Base-by-base conservation (phyloP, 1,284 basidiomycete genomes). In the Ceratobasidium sp. region DNA sequence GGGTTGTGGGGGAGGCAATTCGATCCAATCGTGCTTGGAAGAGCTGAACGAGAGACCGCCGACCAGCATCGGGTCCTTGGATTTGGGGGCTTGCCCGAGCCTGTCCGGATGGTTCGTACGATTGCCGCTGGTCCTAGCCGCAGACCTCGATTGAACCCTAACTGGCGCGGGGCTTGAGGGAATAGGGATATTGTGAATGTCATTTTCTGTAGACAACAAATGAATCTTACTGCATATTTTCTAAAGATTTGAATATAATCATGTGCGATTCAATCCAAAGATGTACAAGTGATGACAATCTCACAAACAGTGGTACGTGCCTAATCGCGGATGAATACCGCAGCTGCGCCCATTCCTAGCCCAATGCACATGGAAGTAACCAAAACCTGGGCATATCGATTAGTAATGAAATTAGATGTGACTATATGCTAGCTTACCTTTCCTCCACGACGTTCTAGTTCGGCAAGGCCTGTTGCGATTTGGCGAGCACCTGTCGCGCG, bases 401-500 rank as follows among this genome's bases (percentile, higher is more conserved):
- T 4, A 51, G 55, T 49, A 67, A 33, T 15, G 26, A 6, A n/a
- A 6, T 12, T 18, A 56, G 33, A 23, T 9, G 12, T 67, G 39
- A n/a, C 18, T 77, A 40, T 42, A 53, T 58, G 49, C 68, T 3
- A 44, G 23, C 85, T 69, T 78, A 95, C 92, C 90, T 95, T 95
- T 81, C 92, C 92, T 71, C 92, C 89, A 79, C 94, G 89, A 79
- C 95, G 89, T 81, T 91, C 88, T 60, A 97, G 87, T 83, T 97
- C 96, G 80, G 94, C 90, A 44, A 98, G 87, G 10, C 94, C 96
- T 0, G 97, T 98, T 15, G 93, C 96, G 69, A 98, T 88, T 85
- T 97, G 94, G 68, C 97, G 89, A 9, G 92, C 92, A 81, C 97
- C 97, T 39, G 97, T 98, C 82, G 93, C 93, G 78, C 95, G 92